Conservation (phyloP, 495 filamentous ascomycete genomes). For the Penicillium mononematosum region DNA sequence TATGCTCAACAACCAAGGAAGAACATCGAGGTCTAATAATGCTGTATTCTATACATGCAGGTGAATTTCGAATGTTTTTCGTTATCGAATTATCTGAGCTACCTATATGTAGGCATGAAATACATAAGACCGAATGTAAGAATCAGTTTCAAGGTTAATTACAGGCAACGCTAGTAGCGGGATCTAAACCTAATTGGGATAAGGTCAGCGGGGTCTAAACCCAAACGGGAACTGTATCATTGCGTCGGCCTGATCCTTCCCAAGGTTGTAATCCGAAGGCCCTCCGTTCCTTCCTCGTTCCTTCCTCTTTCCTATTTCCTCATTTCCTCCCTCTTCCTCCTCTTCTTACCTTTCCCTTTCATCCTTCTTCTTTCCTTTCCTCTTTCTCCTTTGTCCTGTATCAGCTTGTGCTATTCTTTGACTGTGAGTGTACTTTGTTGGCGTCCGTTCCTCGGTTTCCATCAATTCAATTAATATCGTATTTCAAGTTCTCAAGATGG, state of each 20-base stretch:
- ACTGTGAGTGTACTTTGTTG: background rate
- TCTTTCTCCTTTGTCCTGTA: background rate
- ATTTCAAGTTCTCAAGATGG: background rate
- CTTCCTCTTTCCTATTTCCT: too few species aligned
- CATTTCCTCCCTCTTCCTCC: too few species aligned
- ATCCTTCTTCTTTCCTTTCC: background rate
- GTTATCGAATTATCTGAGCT: background rate
- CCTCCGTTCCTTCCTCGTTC: too few species aligned
- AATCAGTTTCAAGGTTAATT: background rate
- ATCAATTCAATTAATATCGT: background rate
- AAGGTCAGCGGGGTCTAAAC: conserved; percentile 5
- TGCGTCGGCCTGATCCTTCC: background rate
- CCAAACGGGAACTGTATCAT: background rate
- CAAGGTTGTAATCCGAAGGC: background rate
- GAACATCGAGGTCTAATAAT: background rate
- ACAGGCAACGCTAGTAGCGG: background rate
- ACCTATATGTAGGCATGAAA: background rate
- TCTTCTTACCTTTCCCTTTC: background rate
- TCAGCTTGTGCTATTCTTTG: background rate
- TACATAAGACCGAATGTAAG: background rate
- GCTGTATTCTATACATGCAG: background rate
- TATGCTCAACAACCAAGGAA: background rate
- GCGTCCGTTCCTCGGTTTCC: background rate
- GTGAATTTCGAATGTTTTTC: background rate
- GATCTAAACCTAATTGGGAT: conserved; percentile 1